Base-by-base conservation (phyloP, 129 eudicot genomes). In the Centella asiatica region DNA sequence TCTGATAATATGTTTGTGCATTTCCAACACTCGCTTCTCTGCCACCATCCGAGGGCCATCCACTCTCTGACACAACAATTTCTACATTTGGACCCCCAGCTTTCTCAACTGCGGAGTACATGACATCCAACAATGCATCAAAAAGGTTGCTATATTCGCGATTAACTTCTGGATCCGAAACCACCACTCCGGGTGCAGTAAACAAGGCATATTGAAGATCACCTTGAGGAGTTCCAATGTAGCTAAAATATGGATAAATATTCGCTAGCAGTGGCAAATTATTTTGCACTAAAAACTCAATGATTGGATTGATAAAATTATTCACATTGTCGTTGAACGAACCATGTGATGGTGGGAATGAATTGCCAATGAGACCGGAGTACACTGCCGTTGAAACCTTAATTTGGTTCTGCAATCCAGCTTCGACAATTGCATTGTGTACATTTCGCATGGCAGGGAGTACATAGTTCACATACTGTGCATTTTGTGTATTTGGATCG, bases 371-470 rank as follows among this genome's bases (percentile, higher is more conserved):
- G 2, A 78, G 65, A 3, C 66, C 65, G 0, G 66, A 18, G 29
- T 67, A 57, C 19, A 72, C 62, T 11, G 89, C 80, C 1, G 89
- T 83, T 10, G 89, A 83, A 33, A 83, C 85, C 62, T 67, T 78
- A 60, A 83, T 78, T 34, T 69, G 71, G 51, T 68, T 40, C 9
- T 62, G 63, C 2, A 72, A 37, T 8, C 78, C 76, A 11, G 75
- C 76, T 1, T 28, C 40, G 36, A 28, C 39, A 22, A 78, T 54
- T 9, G 81, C 77, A 0, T 44, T 73, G 36, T 53, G 33, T 17
- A 73, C 28, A 37, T 77, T 77, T 51, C 51, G 80, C 74, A 81
- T 73, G 0, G 83, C 86, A 0, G 60, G 75, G 26, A 73, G 77
- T 17, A 81, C 67, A 15, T 32, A 73, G 5, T 1, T 1, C 0